Base-by-base conservation (phyloP, 2,329 filamentous ascomycete genomes). In the Coniochaeta ligniaria region DNA sequence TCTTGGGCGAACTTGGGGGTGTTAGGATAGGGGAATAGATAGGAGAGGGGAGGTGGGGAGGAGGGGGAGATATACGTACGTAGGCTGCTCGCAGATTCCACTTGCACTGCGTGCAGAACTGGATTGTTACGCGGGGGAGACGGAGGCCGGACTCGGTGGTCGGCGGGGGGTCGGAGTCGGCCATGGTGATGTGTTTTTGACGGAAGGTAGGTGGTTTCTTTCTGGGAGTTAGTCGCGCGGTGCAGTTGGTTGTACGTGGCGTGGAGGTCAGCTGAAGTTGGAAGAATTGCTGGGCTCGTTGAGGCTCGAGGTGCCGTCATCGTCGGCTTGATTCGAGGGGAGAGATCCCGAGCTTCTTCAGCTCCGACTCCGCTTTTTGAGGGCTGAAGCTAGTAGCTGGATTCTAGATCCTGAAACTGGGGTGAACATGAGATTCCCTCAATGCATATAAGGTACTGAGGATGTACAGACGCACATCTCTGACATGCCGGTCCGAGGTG, bases 91-190 rank as follows among this genome's bases (percentile, higher is more conserved):
- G 80, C 12, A 96, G 77, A 84, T 95, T 91, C 92, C 92, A 96
- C 77, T 91, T 90, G 75, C 92, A 97, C 76, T 96, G 92, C 0
- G 91, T 96, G 77, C 93, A 97, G 77, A 91, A 97, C 66, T 89
- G 85, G 69, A 97, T 96, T n/a, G 88, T 87, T 59, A 97, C 82
- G 54, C 92, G 85, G 3, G 92, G 92, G 12, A 90, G 77, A 28
- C 74, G 73, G 59, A 74, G 67, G 54, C n/a, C 16, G 54, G 28
- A 24, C 11, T 57, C 35, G 16, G 38, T 31, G 28, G 28, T 31
- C 28, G 28, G 28, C 28, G 5, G 28, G 9, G 28, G 3, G 6
- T 36, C 38, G 16, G 38, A 6, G 17, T 41, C 38, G 54, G 33
- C 20, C 54, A 60, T 35, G 26, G 2, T 31, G 12, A 24, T 22